A percentile compares a stretch with the other conserved stretches of the same genome.
Evolutionary conservation across 352 stramenopile species (phyloP).

Genomic region (Globisporangium perplexum): DNA sequence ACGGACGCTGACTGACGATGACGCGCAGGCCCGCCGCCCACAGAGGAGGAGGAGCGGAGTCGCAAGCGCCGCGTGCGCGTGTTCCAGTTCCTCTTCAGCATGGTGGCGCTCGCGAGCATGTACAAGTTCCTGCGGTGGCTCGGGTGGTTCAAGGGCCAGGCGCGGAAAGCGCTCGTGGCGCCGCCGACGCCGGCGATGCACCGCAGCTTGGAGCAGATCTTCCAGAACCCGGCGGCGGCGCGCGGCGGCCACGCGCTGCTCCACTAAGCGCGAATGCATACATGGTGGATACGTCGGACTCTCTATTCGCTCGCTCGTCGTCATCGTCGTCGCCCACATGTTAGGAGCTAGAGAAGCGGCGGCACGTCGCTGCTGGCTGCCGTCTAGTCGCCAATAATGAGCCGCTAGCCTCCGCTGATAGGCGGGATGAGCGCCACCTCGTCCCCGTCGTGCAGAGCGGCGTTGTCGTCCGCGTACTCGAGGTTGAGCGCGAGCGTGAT

Average conservation of each 20-base stretch:
- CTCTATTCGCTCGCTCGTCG: neutral
- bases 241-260: constrained; percentile 8
- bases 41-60: constrained; percentile 71
- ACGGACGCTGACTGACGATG: neutral
- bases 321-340: neutral
- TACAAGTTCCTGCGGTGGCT: constrained; percentile 65
- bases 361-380: too few relatives aligned
- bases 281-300: neutral
- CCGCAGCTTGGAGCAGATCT: constrained; percentile 62
- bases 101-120: constrained; percentile 38
- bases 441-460: constrained; percentile 47
- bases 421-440: constrained; percentile 80
- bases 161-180: constrained; percentile 27
- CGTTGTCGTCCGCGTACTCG: constrained; percentile 59
- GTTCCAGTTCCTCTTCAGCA: constrained; percentile 73
- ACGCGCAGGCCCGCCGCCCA: constrained; percentile 37
- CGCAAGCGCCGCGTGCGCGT: constrained; percentile 64
- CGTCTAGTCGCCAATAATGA: too few relatives aligned
- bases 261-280: constrained; percentile 4
- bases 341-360: neutral
- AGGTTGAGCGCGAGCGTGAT: constrained; percentile 74
- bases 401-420: constrained; percentile 52
- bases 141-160: constrained; percentile 30
- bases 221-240: constrained; percentile 52
- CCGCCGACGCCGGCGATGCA: constrained; percentile 19